These are phyloP conservation scores for Sanguinoderma infundibulare DNA, from an alignment of 1,284 basidiomycete species.

Conservation along the genomic window DNA sequence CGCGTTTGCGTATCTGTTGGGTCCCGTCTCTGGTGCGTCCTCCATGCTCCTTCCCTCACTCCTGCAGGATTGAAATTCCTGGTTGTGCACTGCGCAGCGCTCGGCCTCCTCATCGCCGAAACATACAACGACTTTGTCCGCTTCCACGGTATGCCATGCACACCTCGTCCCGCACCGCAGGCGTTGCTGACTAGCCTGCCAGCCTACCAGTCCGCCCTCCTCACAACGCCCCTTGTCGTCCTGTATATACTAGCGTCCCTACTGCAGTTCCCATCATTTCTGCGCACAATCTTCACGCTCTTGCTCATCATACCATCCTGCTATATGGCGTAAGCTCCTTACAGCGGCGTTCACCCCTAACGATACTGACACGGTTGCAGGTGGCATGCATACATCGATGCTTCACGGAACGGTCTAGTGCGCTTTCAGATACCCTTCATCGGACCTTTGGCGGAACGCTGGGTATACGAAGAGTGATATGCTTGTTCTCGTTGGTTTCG, in stretches of 20 bases:
- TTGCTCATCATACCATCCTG: constrained; percentile 44
- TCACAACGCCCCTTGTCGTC: constrained; percentile 68
- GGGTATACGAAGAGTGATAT: constrained; percentile 71
- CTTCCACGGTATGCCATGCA: constrained; percentile 65
- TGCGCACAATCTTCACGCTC: constrained; percentile 51
- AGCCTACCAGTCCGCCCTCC: constrained; percentile 83
- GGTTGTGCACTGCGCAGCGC: constrained; percentile 46
- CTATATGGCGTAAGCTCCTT: constrained; percentile 61
- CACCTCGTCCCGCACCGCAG: neutral
- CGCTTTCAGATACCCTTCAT: constrained; percentile 71
- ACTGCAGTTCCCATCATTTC: constrained; percentile 51
- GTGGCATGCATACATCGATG: constrained; percentile 69
- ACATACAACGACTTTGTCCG: constrained; percentile 83
- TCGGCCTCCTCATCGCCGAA: constrained; percentile 73
- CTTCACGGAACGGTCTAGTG: constrained; percentile 55
- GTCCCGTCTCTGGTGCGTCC: constrained; percentile 73
- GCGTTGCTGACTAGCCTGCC: neutral
- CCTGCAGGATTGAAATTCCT: neutral
- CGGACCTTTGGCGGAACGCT: constrained; percentile 72
- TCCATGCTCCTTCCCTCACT: neutral
- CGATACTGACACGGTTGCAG: constrained; percentile 37
- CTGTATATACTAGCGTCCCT: constrained; percentile 63
- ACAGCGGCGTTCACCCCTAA: neutral
- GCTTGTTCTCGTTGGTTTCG: neutral
- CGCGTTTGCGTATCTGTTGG: constrained; percentile 70